phyloP scores from a whole-genome alignment of 2,329 filamentous ascomycete species.

The Colletotrichum plurivorum region DNA sequence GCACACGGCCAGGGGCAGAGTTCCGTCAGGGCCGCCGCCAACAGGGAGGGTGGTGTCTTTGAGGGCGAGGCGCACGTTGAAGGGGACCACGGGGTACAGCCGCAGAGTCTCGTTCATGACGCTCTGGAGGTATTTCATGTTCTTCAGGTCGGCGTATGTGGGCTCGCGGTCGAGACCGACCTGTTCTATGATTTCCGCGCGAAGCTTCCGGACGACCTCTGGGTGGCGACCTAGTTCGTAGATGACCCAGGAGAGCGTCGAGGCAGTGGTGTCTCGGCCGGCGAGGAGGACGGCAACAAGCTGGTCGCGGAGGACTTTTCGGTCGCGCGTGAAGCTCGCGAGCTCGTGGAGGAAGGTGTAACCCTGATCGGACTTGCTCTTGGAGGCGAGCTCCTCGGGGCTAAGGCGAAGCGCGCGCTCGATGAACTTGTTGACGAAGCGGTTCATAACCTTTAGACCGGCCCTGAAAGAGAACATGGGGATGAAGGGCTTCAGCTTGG shows the following conservation, averaged over 20 bases:
- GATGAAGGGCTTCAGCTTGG: constrained; percentile 74
- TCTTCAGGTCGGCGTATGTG: constrained; percentile 86
- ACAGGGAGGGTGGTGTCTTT: constrained; percentile 81
- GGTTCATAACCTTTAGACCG: constrained; percentile 78
- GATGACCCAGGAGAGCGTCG: constrained; percentile 83
- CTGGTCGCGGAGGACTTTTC: constrained; percentile 84
- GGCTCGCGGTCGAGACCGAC: constrained; percentile 75
- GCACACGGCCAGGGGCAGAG: constrained; percentile 73
- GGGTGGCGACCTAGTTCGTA: constrained; percentile 86
- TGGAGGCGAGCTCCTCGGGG: constrained; percentile 79
- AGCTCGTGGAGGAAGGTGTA: constrained; percentile 93
- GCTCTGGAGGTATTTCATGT: constrained; percentile 85
- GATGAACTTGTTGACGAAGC: constrained; percentile 84
- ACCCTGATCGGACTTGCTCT: constrained; percentile 77
- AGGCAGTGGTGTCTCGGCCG: constrained; percentile 89
- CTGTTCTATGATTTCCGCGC: constrained; percentile 77
- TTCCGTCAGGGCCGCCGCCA: constrained; percentile 76
- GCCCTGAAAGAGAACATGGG: constrained; percentile 75
- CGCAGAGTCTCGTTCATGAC: constrained; percentile 84
- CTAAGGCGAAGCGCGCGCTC: constrained; percentile 78
- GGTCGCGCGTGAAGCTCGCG: constrained; percentile 82
- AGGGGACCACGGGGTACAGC: constrained; percentile 83
- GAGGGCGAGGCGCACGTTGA: constrained; percentile 81
- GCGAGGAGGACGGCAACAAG: constrained; percentile 86
- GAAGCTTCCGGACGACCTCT: constrained; percentile 75